phyloP scores from a whole-genome alignment of 345 rosid species.

The Lagerstroemia speciosa region DNA sequence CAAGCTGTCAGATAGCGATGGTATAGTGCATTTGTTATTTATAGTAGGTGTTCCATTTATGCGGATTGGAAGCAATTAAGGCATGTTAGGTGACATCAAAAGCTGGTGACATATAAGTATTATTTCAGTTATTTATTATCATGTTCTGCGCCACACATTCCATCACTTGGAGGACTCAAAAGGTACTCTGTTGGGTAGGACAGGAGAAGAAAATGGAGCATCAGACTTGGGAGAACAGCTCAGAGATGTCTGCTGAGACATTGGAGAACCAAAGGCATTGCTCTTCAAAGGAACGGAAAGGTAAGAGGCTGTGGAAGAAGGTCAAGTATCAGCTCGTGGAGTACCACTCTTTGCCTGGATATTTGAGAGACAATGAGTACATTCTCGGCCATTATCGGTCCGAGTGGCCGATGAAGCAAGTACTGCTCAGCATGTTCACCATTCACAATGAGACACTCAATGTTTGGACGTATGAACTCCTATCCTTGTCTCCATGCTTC shows the following conservation, averaged over 20 bases:
- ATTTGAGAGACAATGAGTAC: conserved; percentile 79
- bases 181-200: not conserved
- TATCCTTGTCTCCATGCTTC: not conserved
- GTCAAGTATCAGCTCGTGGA: conserved; percentile 89
- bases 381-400: conserved; percentile 77
- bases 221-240: conserved; percentile 16
- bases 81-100: not conserved
- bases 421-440: conserved; percentile 68
- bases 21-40: not conserved
- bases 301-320: conserved; percentile 77
- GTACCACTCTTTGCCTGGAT: conserved; percentile 75
- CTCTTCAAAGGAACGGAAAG: conserved; percentile 44
- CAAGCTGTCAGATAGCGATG: not conserved
- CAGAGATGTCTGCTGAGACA: conserved; percentile 26
- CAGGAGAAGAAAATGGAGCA: conserved; percentile 29
- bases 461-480: conserved; percentile 81
- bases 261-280: conserved; percentile 26
- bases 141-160: not conserved
- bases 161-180: not conserved
- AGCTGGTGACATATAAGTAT: not conserved
- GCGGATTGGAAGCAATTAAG: not conserved
- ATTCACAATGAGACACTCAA: conserved; percentile 91
- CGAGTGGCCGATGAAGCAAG: conserved; percentile 92
- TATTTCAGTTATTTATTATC: not conserved
- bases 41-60: not conserved